Conservation (phyloP, 768 basidiomycete species). For the Tulasnella sp. region DNA sequence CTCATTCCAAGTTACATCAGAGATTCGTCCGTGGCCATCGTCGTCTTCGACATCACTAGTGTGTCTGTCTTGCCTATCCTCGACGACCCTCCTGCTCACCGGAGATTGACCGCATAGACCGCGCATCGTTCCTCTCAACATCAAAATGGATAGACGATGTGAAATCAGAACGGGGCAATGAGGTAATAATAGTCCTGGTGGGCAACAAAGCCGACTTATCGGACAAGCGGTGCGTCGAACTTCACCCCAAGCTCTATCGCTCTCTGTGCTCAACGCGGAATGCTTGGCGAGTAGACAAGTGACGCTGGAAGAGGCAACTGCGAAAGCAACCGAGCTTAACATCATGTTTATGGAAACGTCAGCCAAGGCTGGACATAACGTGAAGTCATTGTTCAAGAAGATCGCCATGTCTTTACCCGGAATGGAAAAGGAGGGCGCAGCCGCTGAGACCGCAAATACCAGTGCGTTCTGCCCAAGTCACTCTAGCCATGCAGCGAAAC, state of each 20-base stretch:
- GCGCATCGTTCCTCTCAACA: constrained; percentile 96
- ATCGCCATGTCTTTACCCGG: constrained; percentile 97
- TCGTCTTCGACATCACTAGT: constrained; percentile 99
- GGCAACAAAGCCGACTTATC: constrained; percentile 99
- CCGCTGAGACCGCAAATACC: constrained; percentile 11
- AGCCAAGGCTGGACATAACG: constrained; percentile 98
- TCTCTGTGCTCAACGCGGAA: not conserved
- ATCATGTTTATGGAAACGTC: constrained; percentile 99
- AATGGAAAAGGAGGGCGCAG: constrained; percentile 64
- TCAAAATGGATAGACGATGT: constrained; percentile 99
- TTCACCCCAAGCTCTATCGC: not conserved
- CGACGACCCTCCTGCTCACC: not conserved
- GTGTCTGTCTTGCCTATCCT: constrained; percentile 26
- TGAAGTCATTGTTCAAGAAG: constrained; percentile 98
- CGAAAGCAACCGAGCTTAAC: constrained; percentile 76
- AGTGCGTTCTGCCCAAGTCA: not conserved
- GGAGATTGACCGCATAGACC: constrained; percentile 40
- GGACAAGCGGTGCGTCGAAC: constrained; percentile 84
- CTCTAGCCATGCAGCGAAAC: not conserved
- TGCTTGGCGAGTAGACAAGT: constrained; percentile 61
- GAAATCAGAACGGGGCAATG: constrained; percentile 89
- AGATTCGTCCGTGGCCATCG: constrained; percentile 96
- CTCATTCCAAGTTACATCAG: constrained; percentile 98
- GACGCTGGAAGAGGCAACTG: constrained; percentile 93
- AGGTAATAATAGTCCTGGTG: constrained; percentile 96